Conservation (phyloP, 2,329 filamentous ascomycete species). For the Phialemoniopsis sp. region DNA sequence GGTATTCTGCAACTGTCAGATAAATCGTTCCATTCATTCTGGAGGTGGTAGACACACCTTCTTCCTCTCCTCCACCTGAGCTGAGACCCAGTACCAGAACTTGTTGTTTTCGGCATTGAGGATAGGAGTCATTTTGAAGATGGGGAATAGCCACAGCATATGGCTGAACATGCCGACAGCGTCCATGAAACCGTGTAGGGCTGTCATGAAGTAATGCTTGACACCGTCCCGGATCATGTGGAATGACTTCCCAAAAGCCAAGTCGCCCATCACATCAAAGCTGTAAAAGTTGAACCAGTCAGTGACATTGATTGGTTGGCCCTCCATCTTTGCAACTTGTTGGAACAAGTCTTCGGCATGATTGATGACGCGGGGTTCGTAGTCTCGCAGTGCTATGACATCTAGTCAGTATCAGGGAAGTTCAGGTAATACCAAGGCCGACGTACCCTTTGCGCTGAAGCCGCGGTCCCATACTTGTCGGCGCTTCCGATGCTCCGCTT, state of each 20-base stretch:
- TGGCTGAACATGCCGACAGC: conserved; percentile 11
- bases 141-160: conserved; percentile 12
- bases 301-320: conserved; percentile 13
- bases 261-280: conserved; percentile 26
- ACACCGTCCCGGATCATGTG: conserved; percentile 16
- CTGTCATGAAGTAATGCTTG: conserved; percentile 10
- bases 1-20: background rate
- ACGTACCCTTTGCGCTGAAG: conserved; percentile 6
- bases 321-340: conserved; percentile 8
- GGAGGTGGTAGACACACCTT: too few relatives aligned
- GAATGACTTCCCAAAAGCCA: conserved; percentile 24
- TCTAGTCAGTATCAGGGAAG: background rate
- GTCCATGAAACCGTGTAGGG: conserved; percentile 11
- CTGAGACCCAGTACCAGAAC: conserved; percentile 9
- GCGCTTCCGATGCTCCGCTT: conserved; percentile 7
- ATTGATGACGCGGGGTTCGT: conserved; percentile 14
- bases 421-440: too few relatives aligned
- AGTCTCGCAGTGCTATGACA: conserved; percentile 12
- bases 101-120: conserved; percentile 6
- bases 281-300: conserved; percentile 22
- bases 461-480: conserved; percentile 11
- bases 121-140: conserved; percentile 10
- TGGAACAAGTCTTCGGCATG: conserved; percentile 14
- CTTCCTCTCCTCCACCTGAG: conserved; percentile 7
- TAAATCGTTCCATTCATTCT: too few relatives aligned